A percentile compares a stretch with the other conserved stretches of the same genome.
Evolutionary conservation across 331 rosid genomes (phyloP).

Genomic region (Malus hybrid): DNA sequence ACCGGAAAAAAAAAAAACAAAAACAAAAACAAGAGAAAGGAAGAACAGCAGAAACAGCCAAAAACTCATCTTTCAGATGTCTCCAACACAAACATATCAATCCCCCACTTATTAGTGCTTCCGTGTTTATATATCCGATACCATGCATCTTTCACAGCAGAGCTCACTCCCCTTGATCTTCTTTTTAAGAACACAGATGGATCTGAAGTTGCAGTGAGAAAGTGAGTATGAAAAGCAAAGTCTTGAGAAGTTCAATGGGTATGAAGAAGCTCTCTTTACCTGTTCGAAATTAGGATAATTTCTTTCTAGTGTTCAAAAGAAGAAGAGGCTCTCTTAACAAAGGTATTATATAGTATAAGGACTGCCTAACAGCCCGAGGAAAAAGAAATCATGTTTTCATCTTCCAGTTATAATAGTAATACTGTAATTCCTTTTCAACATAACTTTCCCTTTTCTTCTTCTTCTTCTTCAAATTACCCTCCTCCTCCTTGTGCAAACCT

Average conservation of each 20-base stretch:
- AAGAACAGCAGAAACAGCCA: neutral
- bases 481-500: neutral
- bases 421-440: constrained; percentile 16
- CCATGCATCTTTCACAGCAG: neutral
- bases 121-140: neutral
- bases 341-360: neutral
- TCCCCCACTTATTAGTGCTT: neutral
- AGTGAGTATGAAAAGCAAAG: neutral
- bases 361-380: neutral
- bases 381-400: constrained; percentile 19
- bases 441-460: constrained; percentile 7
- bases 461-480: neutral
- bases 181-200: neutral
- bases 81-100: neutral
- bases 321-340: neutral
- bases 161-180: neutral
- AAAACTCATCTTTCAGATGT: neutral
- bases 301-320: neutral
- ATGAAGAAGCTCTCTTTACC: neutral
- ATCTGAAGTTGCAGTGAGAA: neutral
- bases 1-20: neutral
- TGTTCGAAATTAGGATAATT: neutral
- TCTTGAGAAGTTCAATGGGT: neutral
- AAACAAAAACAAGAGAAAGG: neutral
- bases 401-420: neutral